Base-by-base conservation (phyloP, 495 filamentous ascomycete species). In the Xylaria curta region DNA sequence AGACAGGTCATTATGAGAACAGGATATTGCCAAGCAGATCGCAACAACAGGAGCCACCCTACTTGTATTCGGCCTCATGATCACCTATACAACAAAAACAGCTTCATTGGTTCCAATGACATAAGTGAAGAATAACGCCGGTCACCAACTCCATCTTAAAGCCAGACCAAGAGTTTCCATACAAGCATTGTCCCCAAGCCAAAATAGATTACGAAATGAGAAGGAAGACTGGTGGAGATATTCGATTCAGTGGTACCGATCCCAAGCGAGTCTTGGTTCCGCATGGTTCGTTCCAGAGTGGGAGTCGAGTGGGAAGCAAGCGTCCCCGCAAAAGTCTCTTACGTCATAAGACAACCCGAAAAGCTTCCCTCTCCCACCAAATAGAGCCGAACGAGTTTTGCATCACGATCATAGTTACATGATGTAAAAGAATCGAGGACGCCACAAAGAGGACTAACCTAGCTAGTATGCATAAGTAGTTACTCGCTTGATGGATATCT, bases 341-440 rank as follows among this genome's bases (percentile, higher is more conserved):
- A 71, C 73, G 54, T 68, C 70, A 62, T 44, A 49, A 7, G 13
- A 24, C 31, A 36, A 31, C 19, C 31, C 9, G 49, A 53, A 31
- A 61, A 38, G 26, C 17, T n/a, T 67, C 58, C 69, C 53, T 33
- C 36, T 49, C 31, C 66, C 15, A 49, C 66, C 69, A 62, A 73
- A 61, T 24, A 72, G 69, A 72, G 73, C 69, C 71, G 69, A 19
- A 69, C 72, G 42, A 65, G 69, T 75, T 26, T 72, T 31, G 4
- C 60, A 76, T 63, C 73, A 73, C 40, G 64, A 78, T 75, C 68
- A 72, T 71, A 36, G 26, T 71, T 59, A 47, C 60, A 70, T 64
- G 68, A 70, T 64, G 44, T 33, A 47, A 44, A 44, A 3, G 31
- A 38, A 21, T 31, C 31, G 24, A 28, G 21, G n/a, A 12, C 26